phyloP scores from a whole-genome alignment of 2,329 filamentous ascomycete species.

The Diaporthe sp. region DNA sequence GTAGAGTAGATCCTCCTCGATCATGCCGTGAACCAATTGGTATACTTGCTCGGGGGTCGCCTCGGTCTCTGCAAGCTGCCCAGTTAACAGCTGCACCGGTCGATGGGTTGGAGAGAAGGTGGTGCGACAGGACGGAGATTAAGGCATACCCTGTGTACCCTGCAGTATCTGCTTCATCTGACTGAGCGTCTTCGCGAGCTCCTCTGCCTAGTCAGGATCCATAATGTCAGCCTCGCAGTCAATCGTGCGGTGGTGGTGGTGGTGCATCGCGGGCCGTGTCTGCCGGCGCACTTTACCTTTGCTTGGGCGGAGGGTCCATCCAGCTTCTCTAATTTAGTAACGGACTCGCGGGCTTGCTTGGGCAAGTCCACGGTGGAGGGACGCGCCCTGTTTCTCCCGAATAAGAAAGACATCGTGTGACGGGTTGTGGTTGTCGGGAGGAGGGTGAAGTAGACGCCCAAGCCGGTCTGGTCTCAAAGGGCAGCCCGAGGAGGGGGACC shows the following conservation, averaged over 20 bases:
- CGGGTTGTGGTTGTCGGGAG: constrained; percentile 19
- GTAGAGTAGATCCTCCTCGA: constrained; percentile 90
- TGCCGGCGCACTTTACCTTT: constrained; percentile 50
- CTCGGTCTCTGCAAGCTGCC: constrained; percentile 76
- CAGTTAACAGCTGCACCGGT: constrained; percentile 19
- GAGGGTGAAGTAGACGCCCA: constrained; percentile 5
- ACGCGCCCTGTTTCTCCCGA: constrained; percentile 65
- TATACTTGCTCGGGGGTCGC: constrained; percentile 89
- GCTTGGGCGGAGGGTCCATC: constrained; percentile 59
- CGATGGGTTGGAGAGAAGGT: neutral
- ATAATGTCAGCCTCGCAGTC: constrained; percentile 32
- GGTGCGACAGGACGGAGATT: neutral
- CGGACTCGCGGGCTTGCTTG: constrained; percentile 68
- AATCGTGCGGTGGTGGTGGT: constrained; percentile 3
- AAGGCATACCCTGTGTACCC: constrained; percentile 82
- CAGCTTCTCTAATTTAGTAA: constrained; percentile 58
- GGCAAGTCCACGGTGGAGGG: constrained; percentile 65
- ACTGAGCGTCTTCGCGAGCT: constrained; percentile 84
- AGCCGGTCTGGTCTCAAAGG: constrained; percentile 26
- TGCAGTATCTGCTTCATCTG: constrained; percentile 96
- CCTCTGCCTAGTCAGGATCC: constrained; percentile 75
- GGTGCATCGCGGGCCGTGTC: neutral
- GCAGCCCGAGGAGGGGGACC: constrained; percentile 32
- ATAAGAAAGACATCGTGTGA: constrained; percentile 63
- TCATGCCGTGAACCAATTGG: constrained; percentile 84